Evolutionary conservation across 192 early-diverging fungal genomes (phyloP).

Genomic region (Entrophospora sp.): DNA sequence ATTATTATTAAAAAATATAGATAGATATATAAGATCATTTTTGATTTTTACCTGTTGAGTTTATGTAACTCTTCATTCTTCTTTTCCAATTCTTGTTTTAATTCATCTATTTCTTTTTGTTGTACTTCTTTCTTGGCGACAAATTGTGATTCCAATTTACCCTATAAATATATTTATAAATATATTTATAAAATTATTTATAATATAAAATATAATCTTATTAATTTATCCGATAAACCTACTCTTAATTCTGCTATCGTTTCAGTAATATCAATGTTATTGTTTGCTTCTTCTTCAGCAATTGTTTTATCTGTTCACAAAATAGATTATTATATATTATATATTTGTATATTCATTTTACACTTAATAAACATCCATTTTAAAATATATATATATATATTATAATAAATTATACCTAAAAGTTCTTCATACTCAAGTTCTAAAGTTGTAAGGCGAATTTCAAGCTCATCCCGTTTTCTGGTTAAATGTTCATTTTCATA

Average conservation of each 20-base stretch:
- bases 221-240: slow-evolving; percentile 6
- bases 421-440: slow-evolving; percentile 81
- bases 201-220: not conserved
- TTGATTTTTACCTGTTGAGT: slow-evolving; percentile 24
- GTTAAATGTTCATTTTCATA: slow-evolving; percentile 49
- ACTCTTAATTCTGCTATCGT: slow-evolving; percentile 79
- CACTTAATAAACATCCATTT: too few species aligned
- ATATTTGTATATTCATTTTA: not conserved
- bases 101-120: slow-evolving; percentile 65
- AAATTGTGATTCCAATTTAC: slow-evolving; percentile 80
- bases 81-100: slow-evolving; percentile 57
- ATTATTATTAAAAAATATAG: not conserved
- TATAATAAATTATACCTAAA: slow-evolving; percentile 32
- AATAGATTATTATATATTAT: not conserved
- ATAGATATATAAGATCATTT: not conserved
- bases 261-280: slow-evolving; percentile 46
- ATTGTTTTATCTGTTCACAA: slow-evolving; percentile 44
- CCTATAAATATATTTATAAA: slow-evolving; percentile 18
- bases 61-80: slow-evolving; percentile 62
- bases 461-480: slow-evolving; percentile 57
- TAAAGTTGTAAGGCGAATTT: slow-evolving; percentile 54
- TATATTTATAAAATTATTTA: not conserved
- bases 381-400: not conserved
- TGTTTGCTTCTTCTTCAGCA: slow-evolving; percentile 59
- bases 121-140: slow-evolving; percentile 65